These are phyloP conservation scores for Diaporthe vexans DNA, from an alignment of 2,329 filamentous ascomycete genomes.

Conservation along the genomic window DNA sequence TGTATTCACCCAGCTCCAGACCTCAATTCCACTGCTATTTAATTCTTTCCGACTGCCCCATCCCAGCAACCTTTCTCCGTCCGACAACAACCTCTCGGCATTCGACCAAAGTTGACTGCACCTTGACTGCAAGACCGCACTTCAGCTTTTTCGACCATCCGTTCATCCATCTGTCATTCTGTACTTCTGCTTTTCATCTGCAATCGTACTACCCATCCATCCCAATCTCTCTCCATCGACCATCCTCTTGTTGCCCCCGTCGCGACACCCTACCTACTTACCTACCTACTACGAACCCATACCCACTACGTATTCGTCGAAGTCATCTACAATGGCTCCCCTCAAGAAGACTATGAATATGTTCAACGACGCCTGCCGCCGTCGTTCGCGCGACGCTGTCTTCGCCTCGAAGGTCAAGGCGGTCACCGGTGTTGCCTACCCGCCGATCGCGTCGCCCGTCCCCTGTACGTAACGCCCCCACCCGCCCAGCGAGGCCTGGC, in stretches of 20 bases:
- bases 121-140: neutral
- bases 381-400: accelerated
- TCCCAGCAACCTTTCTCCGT: neutral
- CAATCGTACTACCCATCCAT: neutral
- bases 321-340: neutral
- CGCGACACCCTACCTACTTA: neutral
- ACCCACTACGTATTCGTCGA: neutral
- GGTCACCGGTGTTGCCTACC: too few species aligned
- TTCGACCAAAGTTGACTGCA: neutral
- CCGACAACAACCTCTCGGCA: neutral
- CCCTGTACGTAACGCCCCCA: too few species aligned
- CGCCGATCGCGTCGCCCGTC: too few species aligned
- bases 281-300: neutral
- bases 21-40: neutral
- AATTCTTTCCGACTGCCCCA: neutral
- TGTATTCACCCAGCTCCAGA: too few species aligned
- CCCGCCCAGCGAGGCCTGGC: too few species aligned
- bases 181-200: neutral
- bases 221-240: neutral
- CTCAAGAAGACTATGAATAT: too few species aligned
- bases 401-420: too few species aligned
- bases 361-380: too few species aligned
- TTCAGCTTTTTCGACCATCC: neutral
- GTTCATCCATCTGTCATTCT: neutral
- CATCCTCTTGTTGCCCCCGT: neutral